Evolutionary conservation across 2,329 filamentous ascomycete species (phyloP).

Genomic region (Fusarium sublunatum): DNA sequence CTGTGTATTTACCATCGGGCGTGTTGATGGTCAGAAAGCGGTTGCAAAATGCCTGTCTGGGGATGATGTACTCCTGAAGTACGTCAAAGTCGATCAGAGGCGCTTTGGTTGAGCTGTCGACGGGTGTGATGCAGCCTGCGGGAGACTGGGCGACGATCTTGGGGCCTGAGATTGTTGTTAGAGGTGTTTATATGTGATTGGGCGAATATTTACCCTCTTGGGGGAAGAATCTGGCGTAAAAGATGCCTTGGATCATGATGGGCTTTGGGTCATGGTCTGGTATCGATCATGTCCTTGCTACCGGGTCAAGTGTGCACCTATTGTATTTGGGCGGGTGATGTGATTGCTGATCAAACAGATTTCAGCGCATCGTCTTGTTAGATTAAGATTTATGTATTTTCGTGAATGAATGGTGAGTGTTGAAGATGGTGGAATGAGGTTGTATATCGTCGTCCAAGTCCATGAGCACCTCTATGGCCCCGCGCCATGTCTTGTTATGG

Average conservation of each 20-base stretch:
- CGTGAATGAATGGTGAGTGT: not conserved
- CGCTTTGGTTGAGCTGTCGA: slow-evolving; percentile 52
- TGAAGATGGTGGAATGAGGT: slow-evolving; percentile 8
- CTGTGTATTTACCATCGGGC: slow-evolving; percentile 74
- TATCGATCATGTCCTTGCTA: slow-evolving; percentile 12
- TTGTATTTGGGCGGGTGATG: not conserved
- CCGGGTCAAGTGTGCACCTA: not conserved
- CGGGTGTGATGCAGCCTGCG: slow-evolving; percentile 68
- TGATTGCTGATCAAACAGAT: not conserved
- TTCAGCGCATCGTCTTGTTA: not conserved
- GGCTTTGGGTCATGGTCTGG: slow-evolving; percentile 27
- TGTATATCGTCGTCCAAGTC: not conserved
- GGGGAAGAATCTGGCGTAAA: slow-evolving; percentile 76
- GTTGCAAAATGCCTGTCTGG: slow-evolving; percentile 94
- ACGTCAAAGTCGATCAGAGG: slow-evolving; percentile 87
- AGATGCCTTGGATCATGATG: slow-evolving; percentile 75
- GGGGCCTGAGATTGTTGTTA: slow-evolving; percentile 57
- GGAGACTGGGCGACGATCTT: slow-evolving; percentile 72
- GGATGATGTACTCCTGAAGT: slow-evolving; percentile 92
- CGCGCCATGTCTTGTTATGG: not conserved
- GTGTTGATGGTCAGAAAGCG: slow-evolving; percentile 85
- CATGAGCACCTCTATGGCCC: not conserved
- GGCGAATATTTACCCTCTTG: slow-evolving; percentile 63
- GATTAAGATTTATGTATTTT: not conserved
- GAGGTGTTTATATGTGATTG: not conserved